These are phyloP conservation scores for Plicaturopsis crispa DNA, from an alignment of 768 basidiomycete genomes.

Conservation along the genomic window DNA sequence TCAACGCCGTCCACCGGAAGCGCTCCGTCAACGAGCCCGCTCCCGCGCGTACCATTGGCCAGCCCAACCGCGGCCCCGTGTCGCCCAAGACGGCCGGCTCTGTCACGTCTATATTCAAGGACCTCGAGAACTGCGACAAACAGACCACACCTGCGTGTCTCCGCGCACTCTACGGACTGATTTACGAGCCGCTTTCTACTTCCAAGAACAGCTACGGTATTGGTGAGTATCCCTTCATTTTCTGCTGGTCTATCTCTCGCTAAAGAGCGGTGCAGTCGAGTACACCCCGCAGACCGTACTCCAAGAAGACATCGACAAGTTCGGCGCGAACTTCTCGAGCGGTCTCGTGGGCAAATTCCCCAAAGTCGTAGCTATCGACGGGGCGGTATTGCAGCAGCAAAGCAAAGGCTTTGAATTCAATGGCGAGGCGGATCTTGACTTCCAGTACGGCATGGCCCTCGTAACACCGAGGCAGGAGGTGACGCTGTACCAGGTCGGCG, in stretches of 20 bases:
- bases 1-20: slow-evolving; percentile 10
- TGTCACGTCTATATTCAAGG: slow-evolving; percentile 7
- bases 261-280: slow-evolving; percentile 23
- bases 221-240: slow-evolving; percentile 7
- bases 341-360: slow-evolving; percentile 32
- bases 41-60: slow-evolving; percentile 10
- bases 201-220: slow-evolving; percentile 21
- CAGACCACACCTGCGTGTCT: slow-evolving; percentile 25
- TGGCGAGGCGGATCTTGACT: slow-evolving; percentile 35
- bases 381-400: slow-evolving; percentile 25
- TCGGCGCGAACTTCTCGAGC: slow-evolving; percentile 31
- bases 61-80: slow-evolving; percentile 8
- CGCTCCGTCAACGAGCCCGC: neutral
- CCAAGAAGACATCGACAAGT: slow-evolving; percentile 33
- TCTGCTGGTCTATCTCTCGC: neutral
- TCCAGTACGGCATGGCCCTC: slow-evolving; percentile 38
- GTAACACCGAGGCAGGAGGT: slow-evolving; percentile 20
- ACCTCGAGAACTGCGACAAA: slow-evolving; percentile 22
- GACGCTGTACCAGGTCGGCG: slow-evolving; percentile 24
- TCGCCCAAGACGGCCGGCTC: slow-evolving; percentile 10
- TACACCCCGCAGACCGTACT: slow-evolving; percentile 35
- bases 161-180: slow-evolving; percentile 26
- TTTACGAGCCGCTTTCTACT: slow-evolving; percentile 16
- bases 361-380: slow-evolving; percentile 34
- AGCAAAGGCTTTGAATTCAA: slow-evolving; percentile 19